phyloP scores from a whole-genome alignment of 208 protist species.

The Leishmania major region DNA sequence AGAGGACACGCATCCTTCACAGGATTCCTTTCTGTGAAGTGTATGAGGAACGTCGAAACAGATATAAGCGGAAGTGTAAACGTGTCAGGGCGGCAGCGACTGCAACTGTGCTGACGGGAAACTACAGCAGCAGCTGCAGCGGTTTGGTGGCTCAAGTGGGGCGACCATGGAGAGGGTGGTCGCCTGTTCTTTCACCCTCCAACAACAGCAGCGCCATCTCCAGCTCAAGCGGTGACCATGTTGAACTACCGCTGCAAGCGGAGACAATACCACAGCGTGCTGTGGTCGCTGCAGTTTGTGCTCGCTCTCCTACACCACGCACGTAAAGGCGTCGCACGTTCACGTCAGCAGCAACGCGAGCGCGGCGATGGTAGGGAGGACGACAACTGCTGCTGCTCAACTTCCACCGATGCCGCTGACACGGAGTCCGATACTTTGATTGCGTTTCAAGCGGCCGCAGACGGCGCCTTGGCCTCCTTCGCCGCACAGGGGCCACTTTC shows the following conservation, averaged over 20 bases:
- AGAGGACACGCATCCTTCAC: background rate
- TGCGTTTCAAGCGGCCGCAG: constrained; percentile 3
- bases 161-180: background rate
- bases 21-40: background rate
- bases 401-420: background rate
- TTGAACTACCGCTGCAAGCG: constrained; percentile 25
- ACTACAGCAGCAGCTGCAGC: background rate
- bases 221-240: background rate
- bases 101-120: no score
- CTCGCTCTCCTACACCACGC: constrained; percentile 5
- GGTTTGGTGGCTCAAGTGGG: background rate
- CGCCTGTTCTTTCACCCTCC: background rate
- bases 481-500: constrained; percentile 19
- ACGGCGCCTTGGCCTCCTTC: constrained; percentile 4
- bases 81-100: background rate
- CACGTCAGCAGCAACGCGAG: background rate
- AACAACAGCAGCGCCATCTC: background rate
- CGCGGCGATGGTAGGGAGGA: background rate
- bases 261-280: constrained; percentile 31
- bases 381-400: background rate
- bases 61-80: background rate
- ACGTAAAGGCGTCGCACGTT: background rate
- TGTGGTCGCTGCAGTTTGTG: constrained; percentile 31
- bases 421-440: no score
- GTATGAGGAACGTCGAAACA: background rate